A percentile compares a stretch with the other conserved stretches of the same genome.
These are phyloP conservation scores for Talaromyces sp. DNA, from an alignment of 2,329 filamentous ascomycete species.

Conservation along the genomic window DNA sequence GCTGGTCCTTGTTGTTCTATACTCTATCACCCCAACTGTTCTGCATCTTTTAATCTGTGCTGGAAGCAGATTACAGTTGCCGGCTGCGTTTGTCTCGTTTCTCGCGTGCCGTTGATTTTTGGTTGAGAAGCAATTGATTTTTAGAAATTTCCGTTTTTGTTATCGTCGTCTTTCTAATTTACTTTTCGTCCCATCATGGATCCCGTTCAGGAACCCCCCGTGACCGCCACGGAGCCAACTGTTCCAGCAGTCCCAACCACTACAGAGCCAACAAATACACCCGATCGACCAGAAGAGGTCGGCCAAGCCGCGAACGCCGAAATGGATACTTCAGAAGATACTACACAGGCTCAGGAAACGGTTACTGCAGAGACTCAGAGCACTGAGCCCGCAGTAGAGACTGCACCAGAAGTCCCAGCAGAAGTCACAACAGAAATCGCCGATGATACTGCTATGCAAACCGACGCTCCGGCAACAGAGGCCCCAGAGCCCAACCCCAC, in stretches of 20 bases:
- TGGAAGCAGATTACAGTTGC: constrained; percentile 1
- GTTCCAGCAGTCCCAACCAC: background rate
- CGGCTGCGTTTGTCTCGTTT: background rate
- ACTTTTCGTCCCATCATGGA: constrained; percentile 9
- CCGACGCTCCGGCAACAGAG: constrained; percentile 10
- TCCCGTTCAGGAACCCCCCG: constrained; percentile 9
- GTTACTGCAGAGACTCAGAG: background rate
- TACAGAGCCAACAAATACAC: constrained; percentile 2
- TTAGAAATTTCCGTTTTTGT: background rate
- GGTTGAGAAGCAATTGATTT: background rate
- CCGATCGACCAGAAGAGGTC: background rate
- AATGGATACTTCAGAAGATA: constrained; percentile 25
- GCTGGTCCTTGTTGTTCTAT: constrained; percentile 10
- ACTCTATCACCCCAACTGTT: constrained; percentile 12
- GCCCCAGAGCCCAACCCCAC: background rate
- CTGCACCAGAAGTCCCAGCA: background rate
- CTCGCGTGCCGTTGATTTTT: background rate
- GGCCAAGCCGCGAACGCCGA: background rate
- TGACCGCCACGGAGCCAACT: constrained; percentile 4
- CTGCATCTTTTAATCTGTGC: constrained; percentile 16
- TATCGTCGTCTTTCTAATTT: background rate
- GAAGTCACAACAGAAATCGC: background rate
- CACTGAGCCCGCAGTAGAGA: background rate
- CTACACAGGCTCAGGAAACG: constrained; percentile 4
- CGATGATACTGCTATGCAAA: background rate